phyloP scores from a whole-genome alignment of 352 stramenopile genomes.

The Blastocystis sp. region DNA sequence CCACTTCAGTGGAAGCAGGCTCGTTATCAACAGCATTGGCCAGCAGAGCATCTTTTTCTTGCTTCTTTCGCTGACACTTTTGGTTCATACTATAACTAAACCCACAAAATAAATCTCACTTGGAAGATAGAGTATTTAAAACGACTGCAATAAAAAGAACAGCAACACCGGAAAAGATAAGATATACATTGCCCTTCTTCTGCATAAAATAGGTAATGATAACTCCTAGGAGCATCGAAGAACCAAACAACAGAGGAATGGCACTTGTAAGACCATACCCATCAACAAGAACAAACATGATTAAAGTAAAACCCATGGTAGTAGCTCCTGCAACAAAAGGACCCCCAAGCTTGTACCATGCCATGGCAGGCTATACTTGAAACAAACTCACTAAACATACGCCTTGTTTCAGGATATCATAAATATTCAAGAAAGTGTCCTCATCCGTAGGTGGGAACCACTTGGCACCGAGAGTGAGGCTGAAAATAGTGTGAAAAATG shows the following conservation, averaged over 20 bases:
- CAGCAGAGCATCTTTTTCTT: background rate
- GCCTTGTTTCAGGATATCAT: slow-evolving; percentile 1
- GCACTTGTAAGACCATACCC: slow-evolving; percentile 30
- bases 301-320: slow-evolving; percentile 36
- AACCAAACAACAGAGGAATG: slow-evolving; percentile 59
- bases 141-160: slow-evolving; percentile 54
- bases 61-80: slow-evolving; percentile 50
- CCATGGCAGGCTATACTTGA: background rate
- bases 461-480: slow-evolving; percentile 32
- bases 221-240: slow-evolving; percentile 53
- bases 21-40: background rate
- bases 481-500: slow-evolving; percentile 46
- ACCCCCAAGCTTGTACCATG: slow-evolving; percentile 21
- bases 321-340: slow-evolving; percentile 40
- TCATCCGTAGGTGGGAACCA: background rate
- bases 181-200: background rate
- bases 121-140: slow-evolving; percentile 43
- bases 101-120: background rate
- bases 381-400: background rate
- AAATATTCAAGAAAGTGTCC: slow-evolving; percentile 24
- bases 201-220: slow-evolving; percentile 56
- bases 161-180: slow-evolving; percentile 18
- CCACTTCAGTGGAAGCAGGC: background rate
- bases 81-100: slow-evolving; percentile 13
- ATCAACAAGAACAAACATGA: slow-evolving; percentile 61